Conservation (phyloP, 176 grass and related monocot species). For the Panicum miliaceum region DNA sequence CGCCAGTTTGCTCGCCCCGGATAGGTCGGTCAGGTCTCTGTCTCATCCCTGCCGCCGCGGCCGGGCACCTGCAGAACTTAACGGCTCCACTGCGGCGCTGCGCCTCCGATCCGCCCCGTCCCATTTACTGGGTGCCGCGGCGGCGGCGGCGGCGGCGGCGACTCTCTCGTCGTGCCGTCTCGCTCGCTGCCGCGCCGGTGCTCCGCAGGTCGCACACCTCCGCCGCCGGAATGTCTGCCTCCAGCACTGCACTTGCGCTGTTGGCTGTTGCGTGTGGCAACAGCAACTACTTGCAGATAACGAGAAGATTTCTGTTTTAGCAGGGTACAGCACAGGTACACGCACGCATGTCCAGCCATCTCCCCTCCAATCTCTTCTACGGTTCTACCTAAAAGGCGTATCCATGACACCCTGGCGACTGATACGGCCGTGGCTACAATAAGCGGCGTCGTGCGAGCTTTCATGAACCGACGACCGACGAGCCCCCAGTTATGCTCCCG, state of each 20-base stretch:
- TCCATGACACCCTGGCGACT: constrained; percentile 36
- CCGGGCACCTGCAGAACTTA: not conserved
- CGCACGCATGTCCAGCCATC: not conserved
- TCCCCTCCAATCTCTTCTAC: not conserved
- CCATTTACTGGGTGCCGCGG: not conserved
- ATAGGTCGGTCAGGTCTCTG: not conserved
- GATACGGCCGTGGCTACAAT: constrained; percentile 37
- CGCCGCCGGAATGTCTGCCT: not conserved
- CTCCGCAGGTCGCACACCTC: not conserved
- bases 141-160: not conserved
- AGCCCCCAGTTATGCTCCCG: not conserved
- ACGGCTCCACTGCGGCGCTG: not conserved
- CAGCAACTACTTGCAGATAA: too few relatives aligned
- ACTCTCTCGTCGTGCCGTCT: not conserved
- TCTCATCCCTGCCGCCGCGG: not conserved
- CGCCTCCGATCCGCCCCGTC: not conserved
- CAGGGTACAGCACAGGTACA: not conserved
- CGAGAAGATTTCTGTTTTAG: not conserved
- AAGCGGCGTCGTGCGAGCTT: not conserved
- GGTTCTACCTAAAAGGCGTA: constrained; percentile 33
- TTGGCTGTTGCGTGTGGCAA: not conserved
- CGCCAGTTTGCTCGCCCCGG: not conserved
- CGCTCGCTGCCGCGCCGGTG: not conserved
- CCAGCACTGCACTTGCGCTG: not conserved
- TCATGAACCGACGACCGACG: constrained; percentile 21